Percentiles rank a stretch among this genome's conserved stretches.
phyloP scores from a whole-genome alignment of 140 eudicot genomes.

The Erigeron philadelphicus region DNA sequence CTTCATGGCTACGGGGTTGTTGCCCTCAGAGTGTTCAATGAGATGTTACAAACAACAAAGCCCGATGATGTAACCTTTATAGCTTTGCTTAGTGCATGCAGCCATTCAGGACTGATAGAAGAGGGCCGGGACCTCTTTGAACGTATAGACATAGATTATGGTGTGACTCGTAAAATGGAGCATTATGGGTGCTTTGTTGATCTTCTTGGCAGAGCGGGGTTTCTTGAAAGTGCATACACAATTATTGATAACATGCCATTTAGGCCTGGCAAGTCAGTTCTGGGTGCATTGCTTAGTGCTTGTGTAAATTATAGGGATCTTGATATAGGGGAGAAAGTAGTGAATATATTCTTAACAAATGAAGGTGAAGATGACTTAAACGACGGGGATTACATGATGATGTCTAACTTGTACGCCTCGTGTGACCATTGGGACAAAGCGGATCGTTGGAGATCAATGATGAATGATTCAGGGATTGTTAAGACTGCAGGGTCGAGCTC shows the following conservation, averaged over 20 bases:
- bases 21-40: conserved; percentile 35
- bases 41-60: conserved; percentile 28
- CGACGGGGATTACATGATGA: conserved; percentile 54
- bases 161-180: conserved; percentile 32
- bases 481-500: conserved; percentile 48
- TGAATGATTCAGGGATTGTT: conserved; percentile 45
- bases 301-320: conserved; percentile 46
- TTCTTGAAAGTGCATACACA: conserved; percentile 35
- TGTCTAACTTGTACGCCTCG: conserved; percentile 42
- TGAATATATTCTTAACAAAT: conserved; percentile 28
- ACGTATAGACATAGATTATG: conserved; percentile 29
- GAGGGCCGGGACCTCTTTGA: conserved; percentile 37
- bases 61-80: conserved; percentile 50
- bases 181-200: conserved; percentile 53
- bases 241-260: conserved; percentile 42
- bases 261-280: conserved; percentile 39
- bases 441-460: conserved; percentile 43
- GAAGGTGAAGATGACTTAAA: conserved; percentile 22
- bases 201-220: conserved; percentile 51
- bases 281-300: conserved; percentile 55
- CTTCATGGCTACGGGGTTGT: conserved; percentile 41
- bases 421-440: conserved; percentile 43
- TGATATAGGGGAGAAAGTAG: conserved; percentile 39
- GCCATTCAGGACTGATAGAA: conserved; percentile 43
- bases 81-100: conserved; percentile 47